Evolutionary conservation across 345 rosid species (phyloP).

Genomic region (Rhizophora apiculata): DNA sequence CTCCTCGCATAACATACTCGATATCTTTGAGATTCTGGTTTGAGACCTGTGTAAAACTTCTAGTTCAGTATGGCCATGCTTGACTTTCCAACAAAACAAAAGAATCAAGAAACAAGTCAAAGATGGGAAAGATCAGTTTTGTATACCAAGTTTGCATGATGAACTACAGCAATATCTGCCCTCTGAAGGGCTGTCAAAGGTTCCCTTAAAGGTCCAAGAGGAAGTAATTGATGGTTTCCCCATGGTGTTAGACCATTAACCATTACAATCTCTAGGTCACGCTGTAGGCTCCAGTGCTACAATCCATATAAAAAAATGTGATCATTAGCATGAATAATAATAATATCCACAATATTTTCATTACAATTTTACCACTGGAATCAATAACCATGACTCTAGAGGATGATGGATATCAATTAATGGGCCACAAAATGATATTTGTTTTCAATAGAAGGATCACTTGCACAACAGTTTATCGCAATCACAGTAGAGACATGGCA

Average conservation of each 20-base stretch:
- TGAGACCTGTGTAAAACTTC: slow-evolving; percentile 42
- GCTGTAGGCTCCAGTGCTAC: slow-evolving; percentile 73
- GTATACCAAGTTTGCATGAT: slow-evolving; percentile 62
- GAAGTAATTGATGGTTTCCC: slow-evolving; percentile 66
- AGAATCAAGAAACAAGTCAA: background rate
- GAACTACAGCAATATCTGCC: slow-evolving; percentile 66
- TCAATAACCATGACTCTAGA: background rate
- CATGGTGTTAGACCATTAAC: slow-evolving; percentile 69
- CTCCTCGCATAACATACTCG: slow-evolving; percentile 41
- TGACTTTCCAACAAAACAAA: background rate
- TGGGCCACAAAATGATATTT: slow-evolving; percentile 2
- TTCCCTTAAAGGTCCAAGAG: slow-evolving; percentile 84
- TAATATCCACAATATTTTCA: slow-evolving; percentile 4
- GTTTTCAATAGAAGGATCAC: background rate
- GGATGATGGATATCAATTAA: slow-evolving; percentile 2
- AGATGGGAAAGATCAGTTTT: background rate
- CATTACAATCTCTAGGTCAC: slow-evolving; percentile 85
- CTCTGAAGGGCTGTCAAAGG: slow-evolving; percentile 57
- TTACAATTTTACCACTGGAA: background rate
- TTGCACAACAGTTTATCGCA: background rate
- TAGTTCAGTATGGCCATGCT: slow-evolving; percentile 4
- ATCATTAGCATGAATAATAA: slow-evolving; percentile 13
- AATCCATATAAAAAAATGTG: slow-evolving; percentile 28
- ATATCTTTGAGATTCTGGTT: slow-evolving; percentile 42
- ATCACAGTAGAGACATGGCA: background rate